Percentiles rank a stretch among this genome's conserved stretches.
phyloP scores from a whole-genome alignment of 2,329 filamentous ascomycete species.

The Ceratocystis cubensis region DNA sequence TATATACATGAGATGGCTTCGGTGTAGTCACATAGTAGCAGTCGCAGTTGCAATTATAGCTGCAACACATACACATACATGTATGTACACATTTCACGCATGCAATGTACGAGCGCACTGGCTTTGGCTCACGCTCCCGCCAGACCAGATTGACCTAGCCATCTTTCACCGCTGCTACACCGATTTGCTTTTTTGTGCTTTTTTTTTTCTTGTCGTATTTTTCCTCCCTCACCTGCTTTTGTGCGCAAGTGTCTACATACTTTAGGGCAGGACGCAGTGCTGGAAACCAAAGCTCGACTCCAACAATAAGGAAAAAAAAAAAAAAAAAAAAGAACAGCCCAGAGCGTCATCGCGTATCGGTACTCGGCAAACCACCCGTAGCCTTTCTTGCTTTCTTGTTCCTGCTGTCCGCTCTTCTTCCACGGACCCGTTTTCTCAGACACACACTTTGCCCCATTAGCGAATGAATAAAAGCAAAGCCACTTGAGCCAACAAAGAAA shows the following conservation, averaged over 20 bases:
- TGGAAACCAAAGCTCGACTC: not conserved
- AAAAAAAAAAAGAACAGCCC: not conserved
- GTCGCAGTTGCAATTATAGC: not conserved
- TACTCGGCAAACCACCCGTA: not conserved
- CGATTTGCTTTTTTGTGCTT: too few relatives aligned
- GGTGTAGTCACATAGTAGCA: not conserved
- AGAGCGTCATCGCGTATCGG: not conserved
- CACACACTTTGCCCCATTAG: not conserved
- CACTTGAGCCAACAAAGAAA: not conserved
- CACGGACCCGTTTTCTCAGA: not conserved
- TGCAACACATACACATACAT: conserved; percentile 2
- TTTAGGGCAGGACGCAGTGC: not conserved
- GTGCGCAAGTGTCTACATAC: not conserved
- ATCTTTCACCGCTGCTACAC: not conserved
- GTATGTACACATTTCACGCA: not conserved
- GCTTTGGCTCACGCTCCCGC: not conserved
- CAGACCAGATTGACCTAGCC: not conserved
- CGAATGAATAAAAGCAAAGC: not conserved
- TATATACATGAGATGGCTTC: not conserved
- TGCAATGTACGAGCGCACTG: not conserved
- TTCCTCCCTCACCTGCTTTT: too few relatives aligned
- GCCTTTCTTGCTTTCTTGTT: not conserved
- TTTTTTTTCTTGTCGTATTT: not conserved
- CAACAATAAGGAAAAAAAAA: not conserved
- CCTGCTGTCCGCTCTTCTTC: not conserved